phyloP scores from a whole-genome alignment of 176 grass and related monocot species.

The Triticum timopheevii region DNA sequence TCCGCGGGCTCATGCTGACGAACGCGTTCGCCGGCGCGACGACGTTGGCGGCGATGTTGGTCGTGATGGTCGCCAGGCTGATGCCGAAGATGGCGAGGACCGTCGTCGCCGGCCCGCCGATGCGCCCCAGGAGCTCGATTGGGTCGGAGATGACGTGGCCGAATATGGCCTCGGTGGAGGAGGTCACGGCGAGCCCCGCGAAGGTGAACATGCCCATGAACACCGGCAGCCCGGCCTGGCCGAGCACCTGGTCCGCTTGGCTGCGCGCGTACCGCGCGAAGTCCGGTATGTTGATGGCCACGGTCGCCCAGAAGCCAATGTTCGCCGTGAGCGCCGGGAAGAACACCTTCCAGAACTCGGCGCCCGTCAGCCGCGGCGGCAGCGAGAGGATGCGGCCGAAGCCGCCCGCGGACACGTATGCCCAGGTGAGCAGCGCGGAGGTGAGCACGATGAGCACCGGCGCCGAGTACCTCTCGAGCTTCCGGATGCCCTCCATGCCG shows the following conservation, averaged over 20 bases:
- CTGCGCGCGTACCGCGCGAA: slow-evolving; percentile 82
- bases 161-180: slow-evolving; percentile 87
- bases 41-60: slow-evolving; percentile 92
- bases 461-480: slow-evolving; percentile 82
- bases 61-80: slow-evolving; percentile 87
- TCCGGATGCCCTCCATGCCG: slow-evolving; percentile 84
- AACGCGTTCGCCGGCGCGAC: slow-evolving; percentile 86
- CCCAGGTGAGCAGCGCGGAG: slow-evolving; percentile 75
- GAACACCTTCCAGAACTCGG: slow-evolving; percentile 81
- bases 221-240: slow-evolving; percentile 74
- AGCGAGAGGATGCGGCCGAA: slow-evolving; percentile 71
- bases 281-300: slow-evolving; percentile 93
- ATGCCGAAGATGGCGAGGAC: slow-evolving; percentile 84
- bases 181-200: slow-evolving; percentile 77
- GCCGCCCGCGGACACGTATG: slow-evolving; percentile 70
- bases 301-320: slow-evolving; percentile 96
- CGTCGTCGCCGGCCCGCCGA: slow-evolving; percentile 72
- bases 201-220: slow-evolving; percentile 98
- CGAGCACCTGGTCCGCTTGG: slow-evolving; percentile 81
- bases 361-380: slow-evolving; percentile 51
- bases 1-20: slow-evolving; percentile 70
- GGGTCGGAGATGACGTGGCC: slow-evolving; percentile 86
- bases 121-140: slow-evolving; percentile 70
- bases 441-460: slow-evolving; percentile 73
- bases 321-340: slow-evolving; percentile 92